Conservation (phyloP, 768 basidiomycete species). For the Suillus decipiens region DNA sequence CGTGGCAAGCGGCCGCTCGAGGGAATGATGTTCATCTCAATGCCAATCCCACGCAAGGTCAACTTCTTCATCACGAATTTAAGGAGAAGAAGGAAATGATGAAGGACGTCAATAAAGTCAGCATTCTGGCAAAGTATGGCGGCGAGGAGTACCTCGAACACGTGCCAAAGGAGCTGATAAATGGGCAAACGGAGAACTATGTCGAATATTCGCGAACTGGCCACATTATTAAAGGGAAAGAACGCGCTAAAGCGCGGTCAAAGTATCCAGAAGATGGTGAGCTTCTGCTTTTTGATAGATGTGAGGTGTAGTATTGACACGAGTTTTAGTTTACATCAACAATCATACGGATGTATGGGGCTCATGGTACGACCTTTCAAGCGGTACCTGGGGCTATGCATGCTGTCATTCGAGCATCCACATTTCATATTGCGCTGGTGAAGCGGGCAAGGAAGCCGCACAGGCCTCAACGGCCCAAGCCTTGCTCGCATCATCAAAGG, state of each 20-base stretch:
- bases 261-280: conserved; percentile 97
- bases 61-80: conserved; percentile 89
- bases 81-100: conserved; percentile 89
- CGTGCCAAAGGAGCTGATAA: conserved; percentile 89
- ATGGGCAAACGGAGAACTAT: conserved; percentile 96
- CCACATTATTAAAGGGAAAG: conserved; percentile 87
- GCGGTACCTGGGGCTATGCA: conserved; percentile 86
- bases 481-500: conserved; percentile 50
- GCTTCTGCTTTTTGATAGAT: conserved; percentile 29
- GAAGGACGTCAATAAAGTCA: conserved; percentile 85
- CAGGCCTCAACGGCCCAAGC: conserved; percentile 74
- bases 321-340: conserved; percentile 71
- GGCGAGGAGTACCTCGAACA: conserved; percentile 90
- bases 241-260: conserved; percentile 81
- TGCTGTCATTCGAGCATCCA: conserved; percentile 91
- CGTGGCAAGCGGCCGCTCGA: conserved; percentile 91
- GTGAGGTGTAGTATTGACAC: conserved; percentile 10
- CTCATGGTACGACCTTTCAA: conserved; percentile 80
- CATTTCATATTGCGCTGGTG: conserved; percentile 89
- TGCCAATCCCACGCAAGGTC: conserved; percentile 95
- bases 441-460: conserved; percentile 78
- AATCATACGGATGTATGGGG: conserved; percentile 99
- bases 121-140: conserved; percentile 91
- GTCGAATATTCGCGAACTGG: conserved; percentile 96
- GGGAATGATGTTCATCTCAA: conserved; percentile 96